Base-by-base conservation (phyloP, 352 stramenopile species). In the Labyrinthula sp. region DNA sequence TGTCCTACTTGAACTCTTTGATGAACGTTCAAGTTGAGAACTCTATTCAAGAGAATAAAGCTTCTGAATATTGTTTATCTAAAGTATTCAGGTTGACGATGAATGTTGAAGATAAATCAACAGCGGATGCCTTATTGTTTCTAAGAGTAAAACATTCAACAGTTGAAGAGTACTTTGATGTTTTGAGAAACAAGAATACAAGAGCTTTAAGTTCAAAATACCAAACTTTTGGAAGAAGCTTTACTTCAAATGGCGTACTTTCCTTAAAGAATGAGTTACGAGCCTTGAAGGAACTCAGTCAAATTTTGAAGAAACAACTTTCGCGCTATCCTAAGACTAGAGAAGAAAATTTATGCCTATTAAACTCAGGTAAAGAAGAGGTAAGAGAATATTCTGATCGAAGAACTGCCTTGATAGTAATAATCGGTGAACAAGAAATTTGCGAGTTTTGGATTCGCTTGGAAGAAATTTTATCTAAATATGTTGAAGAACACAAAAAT, bases 91-190 rank as follows among this genome's bases (percentile, higher is more conserved):
- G 43, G 22, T 35, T 52, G 14, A 45, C 43, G 12, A 52, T 52
- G 43, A 52, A 52, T 29, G 47, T 52, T 31, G 43, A 52, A 18
- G 43, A 52, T 35, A 52, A 52, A 35, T 31, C 43, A 15, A 52
- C 43, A 3, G 47, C 18, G 31, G 43, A 52, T 31, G 43, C 43
- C 10, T 26, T 49, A 6, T 45, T 31, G 25, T 52, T 37, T 29
- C 43, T 31, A 31, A 31, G 43, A 17, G 35, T 52, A 3, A 35
- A 31, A 12, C 23, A 33, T 7, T 31, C 43, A 31, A 52, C 43
- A 4, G 43, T 15, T 10, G 34, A 47, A 12, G 43, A 52, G 43
- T 28, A 45, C 3, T 21, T 23, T 10, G 35, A 43, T 6, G 21
- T 50, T 14, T n/a, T n/a, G n/a, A n/a, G n/a, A n/a, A n/a, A n/a